phyloP scores from a whole-genome alignment of 305 asterid genomes.

The Ilex paraguariensis region DNA sequence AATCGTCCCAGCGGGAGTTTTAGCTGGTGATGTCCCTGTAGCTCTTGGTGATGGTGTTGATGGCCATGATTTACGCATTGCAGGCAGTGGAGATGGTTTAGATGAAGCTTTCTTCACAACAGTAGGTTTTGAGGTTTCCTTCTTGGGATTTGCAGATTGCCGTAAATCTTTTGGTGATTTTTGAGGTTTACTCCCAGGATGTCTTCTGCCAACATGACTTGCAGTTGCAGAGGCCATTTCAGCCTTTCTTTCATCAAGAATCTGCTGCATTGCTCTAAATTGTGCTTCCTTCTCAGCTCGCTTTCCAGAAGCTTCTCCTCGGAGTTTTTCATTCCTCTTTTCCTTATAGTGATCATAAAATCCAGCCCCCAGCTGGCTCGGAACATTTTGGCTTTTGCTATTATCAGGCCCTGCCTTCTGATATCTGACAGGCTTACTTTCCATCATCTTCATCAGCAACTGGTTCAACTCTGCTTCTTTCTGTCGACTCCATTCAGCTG shows the following conservation, averaged over 20 bases:
- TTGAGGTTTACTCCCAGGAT: slow-evolving; percentile 47
- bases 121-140: slow-evolving; percentile 42
- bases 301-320: slow-evolving; percentile 50
- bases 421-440: slow-evolving; percentile 67
- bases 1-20: slow-evolving; percentile 37
- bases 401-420: slow-evolving; percentile 33
- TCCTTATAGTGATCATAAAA: slow-evolving; percentile 61
- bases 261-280: slow-evolving; percentile 36
- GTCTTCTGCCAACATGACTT: slow-evolving; percentile 40
- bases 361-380: slow-evolving; percentile 58
- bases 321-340: slow-evolving; percentile 72
- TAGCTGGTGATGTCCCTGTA: slow-evolving; percentile 54
- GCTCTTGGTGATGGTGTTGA: slow-evolving; percentile 61
- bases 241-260: slow-evolving; percentile 52
- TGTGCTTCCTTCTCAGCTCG: slow-evolving; percentile 50
- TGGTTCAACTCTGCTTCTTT: slow-evolving; percentile 91
- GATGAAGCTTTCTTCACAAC: slow-evolving; percentile 51
- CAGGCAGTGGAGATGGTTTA: slow-evolving; percentile 59
- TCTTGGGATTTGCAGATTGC: slow-evolving; percentile 48
- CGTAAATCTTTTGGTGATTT: slow-evolving; percentile 44
- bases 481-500: slow-evolving; percentile 88
- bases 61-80: slow-evolving; percentile 83
- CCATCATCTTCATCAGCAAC: slow-evolving; percentile 83
- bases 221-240: slow-evolving; percentile 37
- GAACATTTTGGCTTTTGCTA: slow-evolving; percentile 51